Percentiles rank a stretch among this genome's conserved stretches.
These are phyloP conservation scores for Luvunga scandens DNA, from an alignment of 345 rosid species.

Conservation along the genomic window DNA sequence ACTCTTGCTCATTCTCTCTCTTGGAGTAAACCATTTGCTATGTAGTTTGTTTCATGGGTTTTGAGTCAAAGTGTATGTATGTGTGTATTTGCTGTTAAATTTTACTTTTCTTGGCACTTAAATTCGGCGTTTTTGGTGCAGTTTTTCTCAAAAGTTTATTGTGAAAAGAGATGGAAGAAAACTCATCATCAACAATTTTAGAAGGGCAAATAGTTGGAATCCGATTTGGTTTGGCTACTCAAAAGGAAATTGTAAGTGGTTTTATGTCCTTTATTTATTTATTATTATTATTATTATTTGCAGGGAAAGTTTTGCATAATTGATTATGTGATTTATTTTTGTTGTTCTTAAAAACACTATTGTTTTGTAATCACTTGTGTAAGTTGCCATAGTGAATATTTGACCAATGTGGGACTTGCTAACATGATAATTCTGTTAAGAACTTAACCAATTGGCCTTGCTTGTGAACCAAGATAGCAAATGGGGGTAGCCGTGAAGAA, in stretches of 20 bases:
- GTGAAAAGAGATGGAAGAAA: constrained; percentile 53
- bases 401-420: not conserved
- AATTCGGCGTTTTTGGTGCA: constrained; percentile 3
- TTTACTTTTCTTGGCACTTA: not conserved
- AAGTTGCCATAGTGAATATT: not conserved
- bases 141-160: not conserved
- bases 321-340: not conserved
- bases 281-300: no score
- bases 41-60: not conserved
- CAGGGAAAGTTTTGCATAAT: constrained; percentile 1
- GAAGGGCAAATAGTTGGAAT: constrained; percentile 74
- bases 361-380: not conserved
- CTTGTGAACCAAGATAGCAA: not conserved
- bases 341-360: not conserved
- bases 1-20: not conserved
- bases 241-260: constrained; percentile 69
- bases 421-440: not conserved
- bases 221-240: constrained; percentile 64
- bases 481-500: not conserved
- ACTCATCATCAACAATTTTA: constrained; percentile 29
- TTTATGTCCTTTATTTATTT: constrained; percentile 1
- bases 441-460: constrained; percentile 4
- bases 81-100: not conserved
- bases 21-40: not conserved
- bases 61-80: not conserved